A percentile compares a stretch with the other conserved stretches of the same genome.
Evolutionary conservation across 805 yeast genomes (phyloP).

Genomic region (Candida pini): DNA sequence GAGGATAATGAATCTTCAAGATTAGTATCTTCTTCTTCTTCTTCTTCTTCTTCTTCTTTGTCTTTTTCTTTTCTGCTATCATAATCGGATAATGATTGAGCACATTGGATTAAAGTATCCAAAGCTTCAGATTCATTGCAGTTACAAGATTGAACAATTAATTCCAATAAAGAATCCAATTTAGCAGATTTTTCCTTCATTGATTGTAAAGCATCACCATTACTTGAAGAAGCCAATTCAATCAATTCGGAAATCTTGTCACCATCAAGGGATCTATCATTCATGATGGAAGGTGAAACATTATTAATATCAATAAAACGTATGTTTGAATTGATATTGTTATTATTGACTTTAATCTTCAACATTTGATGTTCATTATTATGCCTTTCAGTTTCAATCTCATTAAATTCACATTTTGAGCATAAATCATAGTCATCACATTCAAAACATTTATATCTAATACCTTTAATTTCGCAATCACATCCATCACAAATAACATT

Average conservation of each 20-base stretch:
- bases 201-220: conserved; percentile 5
- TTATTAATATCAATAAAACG: neutral
- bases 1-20: too few species aligned
- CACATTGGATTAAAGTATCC: too few species aligned
- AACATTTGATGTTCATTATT: conserved; percentile 21
- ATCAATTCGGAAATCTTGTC: too few species aligned
- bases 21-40: neutral
- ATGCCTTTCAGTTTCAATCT: conserved; percentile 14
- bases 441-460: conserved; percentile 45
- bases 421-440: conserved; percentile 53
- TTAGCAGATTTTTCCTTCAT: conserved; percentile 6
- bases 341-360: conserved; percentile 14
- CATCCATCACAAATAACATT: conserved; percentile 30
- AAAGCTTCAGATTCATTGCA: conserved; percentile 5
- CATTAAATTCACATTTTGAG: conserved; percentile 31
- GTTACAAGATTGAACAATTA: conserved; percentile 4
- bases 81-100: conserved; percentile 11
- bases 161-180: conserved; percentile 10
- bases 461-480: conserved; percentile 29
- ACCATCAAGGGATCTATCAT: too few species aligned
- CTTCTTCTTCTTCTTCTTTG: conserved; percentile 1
- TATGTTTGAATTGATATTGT: neutral
- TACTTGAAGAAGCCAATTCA: too few species aligned
- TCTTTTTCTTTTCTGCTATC: neutral
- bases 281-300: neutral